phyloP scores from a whole-genome alignment of 768 basidiomycete species.

The Tephrocybe sp. region DNA sequence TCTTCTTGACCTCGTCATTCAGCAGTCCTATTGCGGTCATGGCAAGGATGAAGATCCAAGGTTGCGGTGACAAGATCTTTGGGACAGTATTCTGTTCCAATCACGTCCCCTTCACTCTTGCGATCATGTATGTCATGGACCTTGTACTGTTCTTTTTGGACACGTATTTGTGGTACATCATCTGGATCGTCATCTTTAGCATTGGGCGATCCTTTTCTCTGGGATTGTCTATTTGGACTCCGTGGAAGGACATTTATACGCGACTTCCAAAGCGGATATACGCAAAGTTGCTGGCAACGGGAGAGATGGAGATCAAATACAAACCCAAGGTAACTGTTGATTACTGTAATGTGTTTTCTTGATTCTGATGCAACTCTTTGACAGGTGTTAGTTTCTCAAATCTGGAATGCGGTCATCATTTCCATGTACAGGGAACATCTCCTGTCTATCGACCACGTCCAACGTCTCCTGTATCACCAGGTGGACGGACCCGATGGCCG shows the following conservation, averaged over 20 bases:
- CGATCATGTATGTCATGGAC: conserved; percentile 99
- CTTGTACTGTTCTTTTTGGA: conserved; percentile 97
- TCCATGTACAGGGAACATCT: conserved; percentile 99
- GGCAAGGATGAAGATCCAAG: conserved; percentile 91
- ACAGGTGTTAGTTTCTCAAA: conserved; percentile 91
- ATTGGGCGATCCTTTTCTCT: conserved; percentile 87
- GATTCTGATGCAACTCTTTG: conserved; percentile 2
- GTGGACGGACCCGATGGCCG: conserved; percentile 87
- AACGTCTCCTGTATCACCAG: conserved; percentile 96
- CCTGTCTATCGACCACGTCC: conserved; percentile 96
- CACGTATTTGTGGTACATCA: conserved; percentile 99
- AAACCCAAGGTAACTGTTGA: conserved; percentile 77
- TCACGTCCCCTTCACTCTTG: conserved; percentile 90
- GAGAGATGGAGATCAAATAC: conserved; percentile 99
- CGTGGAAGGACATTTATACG: conserved; percentile 97
- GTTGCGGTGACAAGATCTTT: conserved; percentile 82
- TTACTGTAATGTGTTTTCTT: background rate
- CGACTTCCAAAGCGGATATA: conserved; percentile 97
- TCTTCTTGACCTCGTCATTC: conserved; percentile 98
- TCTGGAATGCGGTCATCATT: conserved; percentile 99
- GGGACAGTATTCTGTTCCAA: conserved; percentile 81
- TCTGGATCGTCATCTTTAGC: conserved; percentile 96
- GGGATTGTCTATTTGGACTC: conserved; percentile 98
- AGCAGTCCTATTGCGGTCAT: conserved; percentile 94
- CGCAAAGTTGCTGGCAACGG: conserved; percentile 92